phyloP scores from a whole-genome alignment of 495 filamentous ascomycete genomes.

The Bryoglossum gracile region DNA sequence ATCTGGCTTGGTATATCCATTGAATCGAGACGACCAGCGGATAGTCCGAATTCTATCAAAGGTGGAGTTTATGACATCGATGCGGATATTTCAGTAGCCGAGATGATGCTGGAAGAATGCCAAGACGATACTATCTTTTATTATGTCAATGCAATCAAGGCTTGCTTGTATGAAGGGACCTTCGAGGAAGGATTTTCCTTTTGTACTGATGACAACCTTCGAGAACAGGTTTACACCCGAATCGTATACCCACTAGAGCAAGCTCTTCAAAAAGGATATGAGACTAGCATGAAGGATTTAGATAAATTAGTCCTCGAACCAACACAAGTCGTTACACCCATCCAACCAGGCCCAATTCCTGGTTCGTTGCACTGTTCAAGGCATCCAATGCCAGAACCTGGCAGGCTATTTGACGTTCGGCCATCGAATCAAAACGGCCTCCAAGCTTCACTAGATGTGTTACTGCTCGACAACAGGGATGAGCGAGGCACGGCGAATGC shows the following conservation, averaged over 20 bases:
- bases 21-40: not conserved
- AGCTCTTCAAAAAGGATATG: no score
- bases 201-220: not conserved
- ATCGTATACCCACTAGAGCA: not conserved
- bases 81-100: slow-evolving; percentile 1
- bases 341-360: no score
- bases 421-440: no score
- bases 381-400: no score
- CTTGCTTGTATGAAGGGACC: not conserved
- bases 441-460: no score
- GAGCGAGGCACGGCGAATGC: no score
- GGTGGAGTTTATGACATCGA: not conserved
- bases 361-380: no score
- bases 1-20: not conserved
- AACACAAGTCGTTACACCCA: no score
- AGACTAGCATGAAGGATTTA: no score
- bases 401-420: no score
- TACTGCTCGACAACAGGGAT: no score
- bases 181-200: not conserved
- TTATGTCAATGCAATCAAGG: slow-evolving; percentile 1
- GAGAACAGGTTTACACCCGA: not conserved
- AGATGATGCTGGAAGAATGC: slow-evolving; percentile 5
- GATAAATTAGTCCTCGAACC: no score
- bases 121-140: not conserved
- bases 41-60: not conserved